Evolutionary conservation across 345 rosid genomes (phyloP), one percentile per base, ranked within the genome.

Genomic region (Barbarea vulgaris): DNA sequence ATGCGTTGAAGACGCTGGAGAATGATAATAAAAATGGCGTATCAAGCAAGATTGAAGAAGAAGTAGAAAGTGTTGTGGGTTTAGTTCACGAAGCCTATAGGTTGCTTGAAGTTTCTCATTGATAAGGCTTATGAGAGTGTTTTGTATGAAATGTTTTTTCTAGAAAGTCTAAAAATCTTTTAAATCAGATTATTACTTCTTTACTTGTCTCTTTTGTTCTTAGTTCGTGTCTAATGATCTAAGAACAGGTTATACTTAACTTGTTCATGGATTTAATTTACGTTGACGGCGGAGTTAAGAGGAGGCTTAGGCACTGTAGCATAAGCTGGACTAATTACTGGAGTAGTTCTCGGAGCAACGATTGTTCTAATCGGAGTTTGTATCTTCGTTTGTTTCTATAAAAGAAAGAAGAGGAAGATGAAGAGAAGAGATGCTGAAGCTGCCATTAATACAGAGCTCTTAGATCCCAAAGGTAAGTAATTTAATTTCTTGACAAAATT

Each of bases 41-140:
- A 25, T 81, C 87, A 0, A 75, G 71, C 28, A 84, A 80, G 56
- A 65, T 91, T 73, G 85, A 77, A 71, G 83, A 70, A 60, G 87
- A 88, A 67, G 79, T 90, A 25, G 68, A 27, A 31, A 78, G 24
- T 51, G 79, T 76, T 44, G 53, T 64, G 61, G 58, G 69, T 39
- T 84, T 77, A 65, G 65, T 91, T 9, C 21, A 69, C 10, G 89
- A 91, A 72, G 87, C 89, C 11, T n/a, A 19, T 44, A 53, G 34
- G 34, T 69, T 86, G 65, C 65, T 90, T 12, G 56, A 13, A 28
- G 31, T 5, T 19, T 66, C 67, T 67, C 67, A 36, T 14, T 67
- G n/a, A 34, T 0, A 25, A 7, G 15, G 44, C 2, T 11, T 44
- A 30, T 44, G 22, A 4, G 37, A n/a, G n/a, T 50, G 52, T 55